Conservation (phyloP, 2,329 filamentous ascomycete genomes). For the Chaetomium globosum region DNA sequence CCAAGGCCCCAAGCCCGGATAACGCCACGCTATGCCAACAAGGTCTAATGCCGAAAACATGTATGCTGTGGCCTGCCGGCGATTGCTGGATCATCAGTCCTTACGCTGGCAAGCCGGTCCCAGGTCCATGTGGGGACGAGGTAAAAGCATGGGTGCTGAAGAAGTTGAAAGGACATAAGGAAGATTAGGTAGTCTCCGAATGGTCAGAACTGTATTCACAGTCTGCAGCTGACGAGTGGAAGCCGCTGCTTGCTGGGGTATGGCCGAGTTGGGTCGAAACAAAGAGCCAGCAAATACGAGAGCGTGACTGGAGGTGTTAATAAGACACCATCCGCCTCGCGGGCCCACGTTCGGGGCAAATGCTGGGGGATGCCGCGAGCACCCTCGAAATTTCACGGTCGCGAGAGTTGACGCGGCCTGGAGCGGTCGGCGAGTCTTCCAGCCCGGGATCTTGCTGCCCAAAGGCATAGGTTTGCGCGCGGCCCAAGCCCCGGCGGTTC, state of each 20-base stretch:
- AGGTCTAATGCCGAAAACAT: conserved; percentile 34
- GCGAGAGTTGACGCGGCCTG: conserved; percentile 43
- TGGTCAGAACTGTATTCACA: conserved; percentile 10
- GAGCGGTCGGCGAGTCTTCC: conserved; percentile 63
- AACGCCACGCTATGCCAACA: conserved; percentile 37
- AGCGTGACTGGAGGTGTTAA: conserved; percentile 44
- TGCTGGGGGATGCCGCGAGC: conserved; percentile 46
- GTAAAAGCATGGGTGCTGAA: conserved; percentile 18
- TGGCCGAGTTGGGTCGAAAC: not conserved
- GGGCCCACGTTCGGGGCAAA: conserved; percentile 55
- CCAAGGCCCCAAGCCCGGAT: conserved; percentile 33
- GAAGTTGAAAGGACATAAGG: conserved; percentile 19
- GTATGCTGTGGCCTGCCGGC: conserved; percentile 31
- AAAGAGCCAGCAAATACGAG: not conserved
- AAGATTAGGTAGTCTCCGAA: conserved; percentile 14
- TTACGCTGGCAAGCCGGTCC: conserved; percentile 23
- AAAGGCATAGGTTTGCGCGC: conserved; percentile 94
- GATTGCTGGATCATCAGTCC: conserved; percentile 32
- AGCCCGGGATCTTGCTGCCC: conserved; percentile 67
- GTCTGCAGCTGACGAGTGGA: not conserved
- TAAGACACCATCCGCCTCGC: conserved; percentile 67
- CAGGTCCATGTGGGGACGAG: conserved; percentile 9
- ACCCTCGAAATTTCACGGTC: conserved; percentile 38
- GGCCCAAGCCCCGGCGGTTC: conserved; percentile 75
- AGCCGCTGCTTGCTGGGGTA: conserved; percentile 2